Percentiles rank a stretch among this genome's conserved stretches.
Conservation (phyloP, 2,329 filamentous ascomycete genomes). For the Epichloe sp. region DNA sequence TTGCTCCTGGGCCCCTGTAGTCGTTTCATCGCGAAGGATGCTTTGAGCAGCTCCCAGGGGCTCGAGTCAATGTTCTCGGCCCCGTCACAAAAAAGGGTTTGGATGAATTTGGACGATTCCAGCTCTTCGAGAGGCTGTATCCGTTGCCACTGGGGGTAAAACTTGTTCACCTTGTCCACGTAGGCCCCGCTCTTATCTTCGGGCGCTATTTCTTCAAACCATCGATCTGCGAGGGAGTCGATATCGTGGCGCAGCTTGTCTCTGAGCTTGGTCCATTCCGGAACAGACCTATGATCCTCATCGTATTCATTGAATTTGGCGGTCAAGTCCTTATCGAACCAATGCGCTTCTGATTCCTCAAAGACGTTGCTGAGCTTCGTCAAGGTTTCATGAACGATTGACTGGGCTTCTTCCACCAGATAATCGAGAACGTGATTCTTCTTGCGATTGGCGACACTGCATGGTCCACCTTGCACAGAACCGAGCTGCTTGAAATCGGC, state of each 20-base stretch:
- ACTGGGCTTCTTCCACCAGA: background rate
- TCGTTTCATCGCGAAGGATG: conserved; percentile 33
- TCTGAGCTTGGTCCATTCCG: conserved; percentile 17
- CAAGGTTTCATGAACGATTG: background rate
- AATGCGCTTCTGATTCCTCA: background rate
- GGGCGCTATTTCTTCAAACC: conserved; percentile 14
- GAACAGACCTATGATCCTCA: background rate
- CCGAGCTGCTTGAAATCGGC: conserved; percentile 8
- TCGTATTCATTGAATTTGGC: background rate
- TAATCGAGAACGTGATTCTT: background rate
- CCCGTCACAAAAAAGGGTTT: conserved; percentile 15
- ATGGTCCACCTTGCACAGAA: too few species aligned
- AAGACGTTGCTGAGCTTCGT: background rate
- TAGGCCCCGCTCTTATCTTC: conserved; percentile 8
- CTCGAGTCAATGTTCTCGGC: conserved; percentile 15
- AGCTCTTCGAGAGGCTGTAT: conserved; percentile 24
- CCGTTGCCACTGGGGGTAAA: conserved; percentile 28
- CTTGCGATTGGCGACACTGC: too few species aligned
- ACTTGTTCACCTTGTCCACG: conserved; percentile 16
- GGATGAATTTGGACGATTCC: conserved; percentile 14
- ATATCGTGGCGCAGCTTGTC: conserved; percentile 17
- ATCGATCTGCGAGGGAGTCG: conserved; percentile 14
- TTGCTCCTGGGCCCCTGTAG: conserved; percentile 9
- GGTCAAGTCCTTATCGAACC: background rate
- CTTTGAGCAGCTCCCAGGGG: conserved; percentile 37